phyloP scores from a whole-genome alignment of 257 asterid species.

The Solanum lignicaule region DNA sequence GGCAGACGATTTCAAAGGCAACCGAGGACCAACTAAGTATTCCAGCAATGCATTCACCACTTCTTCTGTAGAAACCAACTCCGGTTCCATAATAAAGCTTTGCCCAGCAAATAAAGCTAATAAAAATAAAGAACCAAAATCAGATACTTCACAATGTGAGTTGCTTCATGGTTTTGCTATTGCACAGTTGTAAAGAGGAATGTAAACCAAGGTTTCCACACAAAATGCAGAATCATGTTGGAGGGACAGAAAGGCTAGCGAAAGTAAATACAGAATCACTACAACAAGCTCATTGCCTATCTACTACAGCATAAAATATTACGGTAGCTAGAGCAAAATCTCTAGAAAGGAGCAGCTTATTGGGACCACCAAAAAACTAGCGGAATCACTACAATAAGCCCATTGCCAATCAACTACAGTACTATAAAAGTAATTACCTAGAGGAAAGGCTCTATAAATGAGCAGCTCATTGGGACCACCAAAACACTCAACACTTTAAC shows the following conservation, averaged over 20 bases:
- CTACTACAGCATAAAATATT: neutral
- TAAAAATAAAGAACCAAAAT: neutral
- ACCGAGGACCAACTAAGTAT: constrained; percentile 36
- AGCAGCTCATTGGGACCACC: neutral
- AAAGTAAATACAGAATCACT: neutral
- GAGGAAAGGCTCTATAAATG: neutral
- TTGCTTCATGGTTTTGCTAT: neutral
- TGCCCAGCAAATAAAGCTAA: neutral
- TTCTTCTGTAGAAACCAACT: constrained; percentile 25
- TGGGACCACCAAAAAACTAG: neutral
- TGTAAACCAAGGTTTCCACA: neutral
- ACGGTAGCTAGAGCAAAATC: neutral
- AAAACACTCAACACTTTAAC: neutral
- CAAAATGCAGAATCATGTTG: neutral
- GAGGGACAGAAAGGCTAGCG: neutral
- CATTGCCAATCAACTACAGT: neutral
- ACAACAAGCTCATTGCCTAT: neutral
- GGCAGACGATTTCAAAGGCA: constrained; percentile 18
- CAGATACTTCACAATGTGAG: neutral
- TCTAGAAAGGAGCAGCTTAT: neutral
- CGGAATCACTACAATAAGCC: neutral
- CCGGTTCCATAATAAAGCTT: neutral
- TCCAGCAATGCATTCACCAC: constrained; percentile 37
- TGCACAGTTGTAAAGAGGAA: neutral
- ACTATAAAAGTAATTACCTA: neutral